These are phyloP conservation scores for Nectriaceae sp. DNA, from an alignment of 2,329 filamentous ascomycete species.

Conservation along the genomic window DNA sequence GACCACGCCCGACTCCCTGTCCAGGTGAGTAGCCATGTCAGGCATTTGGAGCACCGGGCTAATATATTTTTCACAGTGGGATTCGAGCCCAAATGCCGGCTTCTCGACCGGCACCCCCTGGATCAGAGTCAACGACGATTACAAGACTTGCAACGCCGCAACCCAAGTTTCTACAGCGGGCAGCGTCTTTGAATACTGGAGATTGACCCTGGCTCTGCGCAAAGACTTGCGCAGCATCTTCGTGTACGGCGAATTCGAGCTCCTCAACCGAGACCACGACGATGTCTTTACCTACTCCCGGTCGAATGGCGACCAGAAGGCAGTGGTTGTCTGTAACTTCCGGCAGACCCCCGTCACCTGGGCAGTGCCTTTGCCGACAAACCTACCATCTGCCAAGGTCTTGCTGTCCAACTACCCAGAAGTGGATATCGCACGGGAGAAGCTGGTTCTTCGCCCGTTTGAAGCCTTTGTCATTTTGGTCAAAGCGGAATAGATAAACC, in stretches of 20 bases:
- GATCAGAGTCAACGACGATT: slow-evolving; percentile 71
- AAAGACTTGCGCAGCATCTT: slow-evolving; percentile 2
- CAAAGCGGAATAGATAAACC: too few relatives aligned
- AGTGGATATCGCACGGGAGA: not conserved
- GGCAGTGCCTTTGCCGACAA: not conserved
- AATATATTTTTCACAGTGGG: slow-evolving; percentile 69
- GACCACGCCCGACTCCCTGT: slow-evolving; percentile 74
- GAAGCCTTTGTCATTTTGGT: slow-evolving; percentile 16
- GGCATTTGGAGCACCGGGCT: too few relatives aligned
- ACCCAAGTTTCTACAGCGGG: slow-evolving; percentile 47
- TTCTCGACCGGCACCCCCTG: slow-evolving; percentile 64
- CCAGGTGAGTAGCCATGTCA: too few relatives aligned
- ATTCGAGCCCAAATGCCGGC: slow-evolving; percentile 56
- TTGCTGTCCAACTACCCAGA: slow-evolving; percentile 9
- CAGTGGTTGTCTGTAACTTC: slow-evolving; percentile 14
- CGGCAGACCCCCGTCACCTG: slow-evolving; percentile 7
- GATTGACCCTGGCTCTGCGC: slow-evolving; percentile 21
- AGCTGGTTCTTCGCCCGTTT: slow-evolving; percentile 6
- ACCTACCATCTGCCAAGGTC: slow-evolving; percentile 4
- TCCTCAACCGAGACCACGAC: slow-evolving; percentile 8
- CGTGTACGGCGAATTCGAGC: slow-evolving; percentile 18
- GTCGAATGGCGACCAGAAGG: slow-evolving; percentile 3
- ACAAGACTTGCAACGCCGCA: slow-evolving; percentile 62
- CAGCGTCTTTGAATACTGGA: slow-evolving; percentile 64
- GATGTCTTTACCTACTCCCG: slow-evolving; percentile 19